Base-by-base conservation (phyloP, 805 yeast genomes). In the Clavispora carvajalis region DNA sequence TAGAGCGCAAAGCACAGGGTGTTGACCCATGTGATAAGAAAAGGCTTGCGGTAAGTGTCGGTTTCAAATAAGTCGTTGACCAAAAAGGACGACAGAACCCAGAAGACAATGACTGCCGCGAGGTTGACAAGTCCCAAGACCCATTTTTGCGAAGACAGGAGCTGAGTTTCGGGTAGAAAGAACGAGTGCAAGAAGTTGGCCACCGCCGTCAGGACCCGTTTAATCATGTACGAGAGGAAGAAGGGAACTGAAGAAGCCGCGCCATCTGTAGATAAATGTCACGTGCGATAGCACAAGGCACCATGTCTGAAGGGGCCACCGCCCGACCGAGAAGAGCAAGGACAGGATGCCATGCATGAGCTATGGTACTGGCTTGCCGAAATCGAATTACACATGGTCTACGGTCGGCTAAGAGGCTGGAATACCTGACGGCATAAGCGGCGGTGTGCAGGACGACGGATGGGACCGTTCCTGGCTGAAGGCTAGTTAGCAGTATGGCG, bases 51-150 rank as follows among this genome's bases (percentile, higher is more conserved):
- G 60, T 88, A 93, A 21, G 73, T 65, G 43, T 74, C 77, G 35
- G 76, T 73, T 50, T 81, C 88, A 51, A 87, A 84, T 30, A 87
- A 67, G 33, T 79, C 81, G 60, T 86, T 89, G 26, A 93, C 82
- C 35, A 91, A 60, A 51, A 89, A 91, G 4, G 95, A 86, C 4
- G 96, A 87, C 26, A 84, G 65, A 9, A 93, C 97, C 99, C 99
- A 91, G 18, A 88, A 74, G 1, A 85, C 59, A 21, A 91, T 87
- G 34, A 90, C 98, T 33, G 84, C 68, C 1, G 78, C 71, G 18
- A 90, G 71, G 63, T 86, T 76, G 17, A 82, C 50, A 17, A 91
- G 73, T 2, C 98, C 98, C 16, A 86, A 53, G 0, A 82, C 69
- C 97, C 97, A 89, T 46, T 74, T 59, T 46, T 67, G 73, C 10